Conservation (phyloP, 768 basidiomycete species). For the Suillus ampliporus region DNA sequence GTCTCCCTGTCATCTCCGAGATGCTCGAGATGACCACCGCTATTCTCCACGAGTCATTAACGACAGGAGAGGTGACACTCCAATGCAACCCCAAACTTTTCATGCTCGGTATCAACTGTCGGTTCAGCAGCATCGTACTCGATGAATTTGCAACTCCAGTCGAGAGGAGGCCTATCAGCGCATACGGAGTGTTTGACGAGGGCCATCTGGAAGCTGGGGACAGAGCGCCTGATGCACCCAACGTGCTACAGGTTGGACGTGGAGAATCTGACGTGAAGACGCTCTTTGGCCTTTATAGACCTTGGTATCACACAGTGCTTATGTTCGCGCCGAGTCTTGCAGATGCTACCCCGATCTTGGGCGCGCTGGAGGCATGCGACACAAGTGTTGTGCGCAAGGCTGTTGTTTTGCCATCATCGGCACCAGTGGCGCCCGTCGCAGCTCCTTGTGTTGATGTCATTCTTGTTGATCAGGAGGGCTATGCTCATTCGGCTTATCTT, state of each 20-base stretch:
- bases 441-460: slow-evolving; percentile 33
- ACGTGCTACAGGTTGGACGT: slow-evolving; percentile 21
- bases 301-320: slow-evolving; percentile 20
- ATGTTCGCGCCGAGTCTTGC: slow-evolving; percentile 9
- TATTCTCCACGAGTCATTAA: slow-evolving; percentile 14
- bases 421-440: not conserved
- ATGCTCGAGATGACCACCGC: slow-evolving; percentile 30
- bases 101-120: slow-evolving; percentile 38
- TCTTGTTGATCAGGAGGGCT: slow-evolving; percentile 39
- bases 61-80: too few relatives aligned
- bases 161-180: not conserved
- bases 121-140: slow-evolving; percentile 19
- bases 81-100: not conserved
- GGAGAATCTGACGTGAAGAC: slow-evolving; percentile 14
- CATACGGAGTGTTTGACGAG: slow-evolving; percentile 17
- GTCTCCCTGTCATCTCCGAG: slow-evolving; percentile 32
- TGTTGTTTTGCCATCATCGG: slow-evolving; percentile 3
- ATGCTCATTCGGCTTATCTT: slow-evolving; percentile 43
- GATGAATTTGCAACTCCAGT: not conserved
- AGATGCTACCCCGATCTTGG: slow-evolving; percentile 11
- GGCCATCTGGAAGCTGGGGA: slow-evolving; percentile 13
- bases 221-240: slow-evolving; percentile 18
- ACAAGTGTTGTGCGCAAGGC: slow-evolving; percentile 1
- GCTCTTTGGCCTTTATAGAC: slow-evolving; percentile 37
- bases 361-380: not conserved